Percentiles rank a stretch among this genome's conserved stretches.
Evolutionary conservation across 1,284 basidiomycete genomes (phyloP).

Genomic region (Lentinula novae-zelandiae): DNA sequence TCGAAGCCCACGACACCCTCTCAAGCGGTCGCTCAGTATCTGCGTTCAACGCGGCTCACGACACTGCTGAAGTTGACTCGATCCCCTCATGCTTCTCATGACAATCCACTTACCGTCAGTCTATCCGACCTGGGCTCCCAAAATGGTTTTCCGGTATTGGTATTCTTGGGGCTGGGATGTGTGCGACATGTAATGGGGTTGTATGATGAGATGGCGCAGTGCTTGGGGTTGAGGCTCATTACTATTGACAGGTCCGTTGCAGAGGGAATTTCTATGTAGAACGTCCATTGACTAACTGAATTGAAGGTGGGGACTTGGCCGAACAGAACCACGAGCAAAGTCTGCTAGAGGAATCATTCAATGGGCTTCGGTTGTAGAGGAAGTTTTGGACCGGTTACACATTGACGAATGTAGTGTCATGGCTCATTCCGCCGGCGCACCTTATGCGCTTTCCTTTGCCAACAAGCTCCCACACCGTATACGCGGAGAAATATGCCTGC

Average conservation of each 20-base stretch:
- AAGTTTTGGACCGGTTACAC: slow-evolving; percentile 79
- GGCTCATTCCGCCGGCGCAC: slow-evolving; percentile 96
- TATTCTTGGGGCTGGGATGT: slow-evolving; percentile 92
- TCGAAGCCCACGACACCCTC: slow-evolving; percentile 45
- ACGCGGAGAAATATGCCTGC: slow-evolving; percentile 80
- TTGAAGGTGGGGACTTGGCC: slow-evolving; percentile 87
- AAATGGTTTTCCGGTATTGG: slow-evolving; percentile 80
- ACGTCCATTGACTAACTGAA: slow-evolving; percentile 15
- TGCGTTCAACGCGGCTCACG: slow-evolving; percentile 83
- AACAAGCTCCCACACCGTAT: slow-evolving; percentile 73
- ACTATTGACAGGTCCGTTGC: slow-evolving; percentile 81
- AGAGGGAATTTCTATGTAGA: slow-evolving; percentile 3
- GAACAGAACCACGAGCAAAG: slow-evolving; percentile 71
- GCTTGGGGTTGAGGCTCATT: slow-evolving; percentile 83
- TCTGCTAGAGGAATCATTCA: slow-evolving; percentile 79
- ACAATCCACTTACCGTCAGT: slow-evolving; percentile 79
- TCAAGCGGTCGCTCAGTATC: slow-evolving; percentile 77
- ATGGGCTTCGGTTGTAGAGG: slow-evolving; percentile 89
- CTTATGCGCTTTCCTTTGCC: slow-evolving; percentile 89
- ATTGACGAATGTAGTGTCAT: slow-evolving; percentile 85
- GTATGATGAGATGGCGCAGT: slow-evolving; percentile 94
- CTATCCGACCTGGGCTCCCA: slow-evolving; percentile 87
- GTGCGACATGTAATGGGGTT: slow-evolving; percentile 93
- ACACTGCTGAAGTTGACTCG: slow-evolving; percentile 76
- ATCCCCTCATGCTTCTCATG: slow-evolving; percentile 71